Evolutionary conservation across 345 rosid genomes (phyloP), one percentile per base, ranked within the genome.

Genomic region (Populus davidiana): DNA sequence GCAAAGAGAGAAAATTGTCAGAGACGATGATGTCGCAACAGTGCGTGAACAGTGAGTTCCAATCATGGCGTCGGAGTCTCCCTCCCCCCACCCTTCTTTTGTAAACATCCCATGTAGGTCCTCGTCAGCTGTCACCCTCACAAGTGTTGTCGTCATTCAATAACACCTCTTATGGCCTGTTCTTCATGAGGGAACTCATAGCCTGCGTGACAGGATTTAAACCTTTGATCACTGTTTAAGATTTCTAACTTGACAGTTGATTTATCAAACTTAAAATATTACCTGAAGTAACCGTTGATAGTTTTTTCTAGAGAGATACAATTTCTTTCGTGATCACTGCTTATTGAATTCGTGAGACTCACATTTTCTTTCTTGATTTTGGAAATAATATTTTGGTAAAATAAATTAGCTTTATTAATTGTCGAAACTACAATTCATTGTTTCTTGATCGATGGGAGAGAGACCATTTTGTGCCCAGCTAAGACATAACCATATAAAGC

Each of bases 11-110:
- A 38, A 25, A 66, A 25, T 25, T 21, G 43, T 31, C 10, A 23
- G 35, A 31, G 21, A 69, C 4, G 11, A 35, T 79, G 84, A 83
- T 73, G 81, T 81, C 78, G 69, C 29, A 13, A 3, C 6, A 13
- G 63, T 5, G 70, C 18, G 69, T 67, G 83, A 85, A 85, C 86
- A 83, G 88, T 81, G 50, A 74, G 27, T 67, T 76, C 49, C 79
- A 81, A 86, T 78, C 78, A 85, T 71, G 33, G 10, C 27, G 17
- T 36, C 3, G 9, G 18, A 33, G 36, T 33, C 52, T 78, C 41
- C 41, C 73, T 72, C 70, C 17, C 67, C 54, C 54, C 56, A 4
- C 76, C 68, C 33, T 64, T 11, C 72, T 17, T 35, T 21, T 69
- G 69, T 68, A 35, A 31, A 56, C 67, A 74, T 54, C 78, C 65